Base-by-base conservation (phyloP, 108 stramenopile species). In the Skeletonema tropicum region DNA sequence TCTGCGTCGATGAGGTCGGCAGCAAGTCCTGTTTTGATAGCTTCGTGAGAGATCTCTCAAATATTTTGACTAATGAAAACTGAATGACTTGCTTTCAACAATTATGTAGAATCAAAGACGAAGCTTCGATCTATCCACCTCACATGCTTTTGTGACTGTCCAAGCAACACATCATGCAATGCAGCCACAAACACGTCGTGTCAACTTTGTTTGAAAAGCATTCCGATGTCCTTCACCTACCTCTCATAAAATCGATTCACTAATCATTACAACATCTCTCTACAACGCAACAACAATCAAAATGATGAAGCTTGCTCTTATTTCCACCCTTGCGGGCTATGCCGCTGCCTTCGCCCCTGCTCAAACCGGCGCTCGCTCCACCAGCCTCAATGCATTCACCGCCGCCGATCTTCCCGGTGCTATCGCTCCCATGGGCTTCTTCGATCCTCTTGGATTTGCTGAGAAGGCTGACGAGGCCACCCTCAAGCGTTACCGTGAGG, bases 401-500 rank as follows among this genome's bases (percentile, higher is more conserved):
- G 68, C 57, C 66, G 52, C 72, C 1, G 57, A 58, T 13, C 58
- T 87, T 57, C 83, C 80, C 2, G 89, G 89, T 46, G 79, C 83
- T 31, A 58, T 90, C 57, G 84, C 83, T 19, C 89, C 89, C 60
- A 69, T 83, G 8, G 85, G 82, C 39, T 46, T 85, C 66, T 90
- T 86, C 64, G 89, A 94, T 66, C 91, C 94, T 19, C 84, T 91
- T 23, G 85, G 85, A 15, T 84, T 94, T 33, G 87, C 91, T 19
- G 89, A 77, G 52, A 89, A 87, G 74, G 88, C 88, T 14, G 90
- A 88, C 63, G 85, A 80, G 36, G 72, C 74, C 61, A 86, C 84
- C 65, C 58, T 89, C 46, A 89, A 89, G 83, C 86, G 89, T 76
- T 95, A 87, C 89, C 90, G 90, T 29, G 26, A 95, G 77, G 92